phyloP scores from a whole-genome alignment of 208 protist genomes.

The Crithidia expoeki region DNA sequence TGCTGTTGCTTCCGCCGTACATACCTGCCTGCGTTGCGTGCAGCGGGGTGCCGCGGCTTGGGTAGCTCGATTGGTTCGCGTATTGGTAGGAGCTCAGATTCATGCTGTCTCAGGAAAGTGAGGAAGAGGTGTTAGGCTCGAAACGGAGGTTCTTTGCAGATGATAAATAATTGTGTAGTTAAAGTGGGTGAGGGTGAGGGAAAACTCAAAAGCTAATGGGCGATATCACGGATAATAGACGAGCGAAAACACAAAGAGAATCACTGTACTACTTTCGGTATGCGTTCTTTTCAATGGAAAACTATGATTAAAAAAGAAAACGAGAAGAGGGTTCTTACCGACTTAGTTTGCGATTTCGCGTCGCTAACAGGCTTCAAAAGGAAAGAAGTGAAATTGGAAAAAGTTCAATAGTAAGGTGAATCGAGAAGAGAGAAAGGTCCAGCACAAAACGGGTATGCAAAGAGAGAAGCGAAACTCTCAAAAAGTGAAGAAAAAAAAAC shows the following conservation, averaged over 20 bases:
- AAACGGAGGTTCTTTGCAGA: neutral
- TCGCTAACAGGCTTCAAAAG: neutral
- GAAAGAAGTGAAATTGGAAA: constrained; percentile 4
- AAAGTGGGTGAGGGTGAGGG: neutral
- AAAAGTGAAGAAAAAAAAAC: constrained; percentile 13
- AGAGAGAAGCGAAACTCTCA: neutral
- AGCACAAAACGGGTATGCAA: neutral
- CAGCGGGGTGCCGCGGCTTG: constrained; percentile 12
- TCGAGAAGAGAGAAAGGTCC: neutral
- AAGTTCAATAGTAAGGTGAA: constrained; percentile 7
- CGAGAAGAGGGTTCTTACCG: too few species aligned
- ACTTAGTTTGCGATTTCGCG: too few species aligned
- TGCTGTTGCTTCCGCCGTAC: constrained; percentile 17
- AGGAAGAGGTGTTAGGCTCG: neutral
- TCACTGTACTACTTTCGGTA: neutral
- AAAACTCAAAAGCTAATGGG: neutral
- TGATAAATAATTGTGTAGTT: neutral
- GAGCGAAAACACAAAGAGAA: neutral
- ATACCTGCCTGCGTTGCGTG: constrained; percentile 7
- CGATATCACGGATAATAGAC: constrained; percentile 3
- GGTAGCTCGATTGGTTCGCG: constrained; percentile 17
- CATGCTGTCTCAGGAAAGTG: neutral
- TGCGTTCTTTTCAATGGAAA: constrained; percentile 13
- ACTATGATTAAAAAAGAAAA: neutral
- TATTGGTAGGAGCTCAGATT: constrained; percentile 12